Evolutionary conservation across 768 basidiomycete genomes (phyloP), one percentile per base, ranked within the genome.

Genomic region (Rhodotorula graminis): DNA sequence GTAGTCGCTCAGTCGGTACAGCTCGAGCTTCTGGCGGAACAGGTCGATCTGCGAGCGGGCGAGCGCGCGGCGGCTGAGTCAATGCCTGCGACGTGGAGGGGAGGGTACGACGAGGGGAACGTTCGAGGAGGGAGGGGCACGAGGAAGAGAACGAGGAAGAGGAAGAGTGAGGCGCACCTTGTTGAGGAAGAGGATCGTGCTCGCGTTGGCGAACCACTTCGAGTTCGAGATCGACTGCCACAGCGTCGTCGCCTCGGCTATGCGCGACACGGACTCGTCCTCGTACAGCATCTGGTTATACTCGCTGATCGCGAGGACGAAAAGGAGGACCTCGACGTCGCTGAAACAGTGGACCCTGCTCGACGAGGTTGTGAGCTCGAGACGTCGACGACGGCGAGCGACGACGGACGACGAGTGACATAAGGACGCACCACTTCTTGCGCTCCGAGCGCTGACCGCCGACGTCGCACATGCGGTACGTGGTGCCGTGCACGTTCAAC

Each of bases 221-320:
- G 92, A 93, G 78, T 96, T 96, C 83, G 92, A 92, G 84, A 97
- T 95, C 61, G 92, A 95, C 81, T 95, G 92, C 81, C 95, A 98
- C 58, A 96, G 88, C 0, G 93, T 93, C 56, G 95, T 82, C 0
- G 93, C 91, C 81, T 96, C 95, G 83, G 93, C 89, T 90, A 98
- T 94, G 75, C 93, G 92, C 81, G 95, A 95, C 89, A 74, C 90
- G 76, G 11, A 61, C 52, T 76, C 70, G 81, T 96, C 93, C 82
- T 96, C 94, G 81, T 95, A 95, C 79, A 97, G 83, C 88, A 92
- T 92, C 84, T 96, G 92, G 80, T 94, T 89, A 81, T 94, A 98
- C 84, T 98, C 93, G 84, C 88, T 90, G 81, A 97, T 84, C 8
- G 72, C 60, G 29, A 74, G 58, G n/a, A 74, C 61, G 63, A 74